A percentile compares a stretch with the other conserved stretches of the same genome.
Conservation (phyloP, 306 rosid genomes). For the Herpetospermum pedunculosum region DNA sequence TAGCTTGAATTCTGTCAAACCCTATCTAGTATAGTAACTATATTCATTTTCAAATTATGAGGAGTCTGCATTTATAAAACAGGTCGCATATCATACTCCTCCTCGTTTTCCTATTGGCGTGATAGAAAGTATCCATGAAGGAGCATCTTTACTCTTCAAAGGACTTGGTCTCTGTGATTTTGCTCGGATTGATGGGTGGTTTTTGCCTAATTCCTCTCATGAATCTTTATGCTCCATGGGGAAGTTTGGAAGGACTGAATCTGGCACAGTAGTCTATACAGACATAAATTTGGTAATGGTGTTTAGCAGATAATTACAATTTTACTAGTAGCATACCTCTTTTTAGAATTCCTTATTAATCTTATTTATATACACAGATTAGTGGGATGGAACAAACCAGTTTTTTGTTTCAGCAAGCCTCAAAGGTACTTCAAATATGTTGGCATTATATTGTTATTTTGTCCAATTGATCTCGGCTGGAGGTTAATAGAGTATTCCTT, state of each 20-base stretch:
- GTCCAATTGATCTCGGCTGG: not conserved
- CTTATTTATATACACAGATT: conserved; percentile 42
- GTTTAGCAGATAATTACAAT: not conserved
- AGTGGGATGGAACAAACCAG: conserved; percentile 99
- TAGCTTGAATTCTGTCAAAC: not conserved
- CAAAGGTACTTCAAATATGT: conserved; percentile 48
- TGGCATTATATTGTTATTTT: conserved; percentile 6
- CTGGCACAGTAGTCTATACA: conserved; percentile 61
- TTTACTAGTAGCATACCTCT: not conserved
- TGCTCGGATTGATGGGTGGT: conserved; percentile 98
- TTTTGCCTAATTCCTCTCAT: conserved; percentile 48
- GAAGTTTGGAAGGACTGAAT: conserved; percentile 53
- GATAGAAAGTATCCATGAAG: conserved; percentile 63
- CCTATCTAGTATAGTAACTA: not conserved
- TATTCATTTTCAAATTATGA: not conserved
- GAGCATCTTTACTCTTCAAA: conserved; percentile 70
- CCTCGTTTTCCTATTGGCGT: conserved; percentile 76
- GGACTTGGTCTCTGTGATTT: conserved; percentile 61
- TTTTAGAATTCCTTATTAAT: conserved; percentile 6
- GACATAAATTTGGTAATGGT: conserved; percentile 80
- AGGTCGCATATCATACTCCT: conserved; percentile 96
- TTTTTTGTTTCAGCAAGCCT: conserved; percentile 94
- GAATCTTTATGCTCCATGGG: conserved; percentile 29
- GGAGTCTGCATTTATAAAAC: conserved; percentile 15
- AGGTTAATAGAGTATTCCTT: not conserved